Conservation (phyloP, 371 early-diverging fungal genomes). For the Mucor irregularis region DNA sequence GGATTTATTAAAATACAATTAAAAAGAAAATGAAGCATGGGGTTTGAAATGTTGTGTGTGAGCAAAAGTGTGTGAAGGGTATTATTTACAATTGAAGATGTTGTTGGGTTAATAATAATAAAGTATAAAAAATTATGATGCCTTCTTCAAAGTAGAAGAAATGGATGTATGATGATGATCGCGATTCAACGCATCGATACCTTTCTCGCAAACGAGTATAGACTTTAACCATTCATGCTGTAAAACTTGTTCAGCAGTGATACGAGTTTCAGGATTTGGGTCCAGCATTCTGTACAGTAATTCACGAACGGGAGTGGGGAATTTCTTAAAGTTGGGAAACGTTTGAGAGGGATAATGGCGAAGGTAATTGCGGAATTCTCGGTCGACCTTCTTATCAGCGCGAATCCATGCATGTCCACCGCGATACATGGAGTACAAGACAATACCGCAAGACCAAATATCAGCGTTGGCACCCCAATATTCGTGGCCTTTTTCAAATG, state of each 20-base stretch:
- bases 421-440: slow-evolving; percentile 75
- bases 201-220: slow-evolving; percentile 48
- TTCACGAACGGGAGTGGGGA: slow-evolving; percentile 51
- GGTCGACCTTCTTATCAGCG: slow-evolving; percentile 63
- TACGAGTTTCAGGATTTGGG: slow-evolving; percentile 72
- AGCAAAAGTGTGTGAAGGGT: no score
- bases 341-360: slow-evolving; percentile 47
- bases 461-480: slow-evolving; percentile 78
- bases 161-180: slow-evolving; percentile 21
- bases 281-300: slow-evolving; percentile 80
- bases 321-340: slow-evolving; percentile 63
- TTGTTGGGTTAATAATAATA: background rate
- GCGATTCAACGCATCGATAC: slow-evolving; percentile 19
- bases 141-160: slow-evolving; percentile 1
- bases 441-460: slow-evolving; percentile 81
- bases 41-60: background rate
- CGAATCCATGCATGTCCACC: slow-evolving; percentile 75
- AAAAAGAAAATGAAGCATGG: background rate
- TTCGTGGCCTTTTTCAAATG: slow-evolving; percentile 53
- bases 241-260: slow-evolving; percentile 59
- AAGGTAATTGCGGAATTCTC: slow-evolving; percentile 66
- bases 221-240: slow-evolving; percentile 67
- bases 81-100: slow-evolving; percentile 10
- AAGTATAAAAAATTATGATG: background rate
- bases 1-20: background rate